Base-by-base conservation (phyloP, 2,329 filamentous ascomycete genomes). In the Aureobasidium mangrovei region DNA sequence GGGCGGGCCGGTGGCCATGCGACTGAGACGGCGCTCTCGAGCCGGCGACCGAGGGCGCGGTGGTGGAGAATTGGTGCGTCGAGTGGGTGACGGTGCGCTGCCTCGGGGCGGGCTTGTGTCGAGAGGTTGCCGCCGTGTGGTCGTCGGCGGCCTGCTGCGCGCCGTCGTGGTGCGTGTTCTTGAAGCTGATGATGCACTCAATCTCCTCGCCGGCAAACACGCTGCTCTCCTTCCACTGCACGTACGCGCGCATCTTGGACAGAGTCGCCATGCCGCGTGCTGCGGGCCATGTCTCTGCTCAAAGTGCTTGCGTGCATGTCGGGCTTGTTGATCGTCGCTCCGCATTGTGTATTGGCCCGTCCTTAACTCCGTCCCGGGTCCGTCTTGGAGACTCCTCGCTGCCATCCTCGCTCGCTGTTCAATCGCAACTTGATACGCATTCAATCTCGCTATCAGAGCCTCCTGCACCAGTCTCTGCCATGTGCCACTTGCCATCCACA, bases 131-230 rank as follows among this genome's bases (percentile, higher is more conserved):
- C 61, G 56, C 24, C 38, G 32, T 51, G 56, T 55, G 44, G 57
- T 58, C 48, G 46, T 59, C 63, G 62, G 49, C 58, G 57, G 42
- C 63, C 62, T 53, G 63, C 64, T 58, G 64, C 61, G 56, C 59
- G n/a, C 65, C 64, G 26, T 81, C 78, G 59, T 65, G 69, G 31
- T 79, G 75, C 47, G 91, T 79, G 69, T 98, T 98, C 72, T 86
- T 91, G 74, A 98, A 98, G 48, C 88, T 96, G 69, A 98, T 95
- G 61, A 85, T 90, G 72, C 93, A 97, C 73, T 91, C 88, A 66
- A 97, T 81, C 66, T 95, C 86, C 76, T 98, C 93, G 71, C 93
- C 93, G 55, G 93, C 88, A 73, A 97, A 98, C 64, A 98, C 88
- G 58, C 88, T 91, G 70, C 91, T 84, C 67, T 95, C 88, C 69